Percentiles rank a stretch among this genome's conserved stretches.
Conservation (phyloP, 2,329 filamentous ascomycete genomes). For the Cladosporium sp. region DNA sequence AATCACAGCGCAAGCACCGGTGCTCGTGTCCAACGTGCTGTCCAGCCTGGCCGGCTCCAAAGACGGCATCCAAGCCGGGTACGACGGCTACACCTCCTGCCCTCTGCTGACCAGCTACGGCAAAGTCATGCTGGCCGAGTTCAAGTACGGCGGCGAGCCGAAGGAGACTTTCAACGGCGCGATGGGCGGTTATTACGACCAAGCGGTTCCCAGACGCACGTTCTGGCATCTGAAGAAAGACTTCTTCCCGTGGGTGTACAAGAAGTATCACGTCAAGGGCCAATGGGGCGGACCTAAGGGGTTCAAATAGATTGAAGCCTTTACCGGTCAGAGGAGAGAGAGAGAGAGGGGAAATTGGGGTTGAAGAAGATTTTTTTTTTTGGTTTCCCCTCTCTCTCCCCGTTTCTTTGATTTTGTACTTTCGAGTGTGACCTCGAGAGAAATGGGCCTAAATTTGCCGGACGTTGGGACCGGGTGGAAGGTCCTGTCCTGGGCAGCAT, state of each 20-base stretch:
- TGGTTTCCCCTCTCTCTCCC: no score
- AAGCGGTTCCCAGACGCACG: constrained; percentile 50
- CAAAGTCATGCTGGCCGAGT: constrained; percentile 61
- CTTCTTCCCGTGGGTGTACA: constrained; percentile 66
- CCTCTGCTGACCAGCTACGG: constrained; percentile 45
- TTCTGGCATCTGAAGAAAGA: constrained; percentile 64
- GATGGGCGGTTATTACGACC: constrained; percentile 53
- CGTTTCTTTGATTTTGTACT: no score
- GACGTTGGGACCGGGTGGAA: no score
- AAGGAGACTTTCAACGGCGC: constrained; percentile 59
- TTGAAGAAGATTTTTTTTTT: no score
- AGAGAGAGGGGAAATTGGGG: background rate
- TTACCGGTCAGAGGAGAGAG: background rate
- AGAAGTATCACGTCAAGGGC: constrained; percentile 36
- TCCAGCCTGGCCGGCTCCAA: constrained; percentile 18
- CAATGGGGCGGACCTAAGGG: constrained; percentile 60
- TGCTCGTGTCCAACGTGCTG: constrained; percentile 35
- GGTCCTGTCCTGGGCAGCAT: no score
- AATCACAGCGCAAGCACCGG: constrained; percentile 35
- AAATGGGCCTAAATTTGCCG: no score
- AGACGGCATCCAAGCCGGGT: constrained; percentile 23
- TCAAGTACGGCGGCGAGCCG: constrained; percentile 60
- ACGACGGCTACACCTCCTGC: constrained; percentile 39
- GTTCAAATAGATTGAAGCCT: constrained; percentile 21
- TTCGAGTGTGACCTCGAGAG: no score